Percentiles rank a stretch among this genome's conserved stretches.
Conservation (phyloP, 2,329 filamentous ascomycete species). For the Colletotrichum scovillei region DNA sequence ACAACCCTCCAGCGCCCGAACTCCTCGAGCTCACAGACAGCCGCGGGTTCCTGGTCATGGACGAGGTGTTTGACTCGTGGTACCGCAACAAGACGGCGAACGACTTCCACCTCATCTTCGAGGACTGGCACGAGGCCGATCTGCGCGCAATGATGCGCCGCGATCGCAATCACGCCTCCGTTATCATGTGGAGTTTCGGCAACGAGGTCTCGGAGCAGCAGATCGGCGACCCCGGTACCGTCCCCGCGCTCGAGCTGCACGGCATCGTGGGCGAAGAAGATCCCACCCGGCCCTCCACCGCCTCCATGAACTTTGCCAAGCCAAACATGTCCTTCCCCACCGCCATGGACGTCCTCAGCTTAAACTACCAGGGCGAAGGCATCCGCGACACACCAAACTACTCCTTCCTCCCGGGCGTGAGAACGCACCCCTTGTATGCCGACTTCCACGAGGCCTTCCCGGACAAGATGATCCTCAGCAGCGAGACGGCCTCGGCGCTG, state of each 20-base stretch:
- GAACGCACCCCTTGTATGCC: slow-evolving; percentile 47
- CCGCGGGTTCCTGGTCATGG: slow-evolving; percentile 61
- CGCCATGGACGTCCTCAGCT: slow-evolving; percentile 58
- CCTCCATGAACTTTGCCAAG: slow-evolving; percentile 58
- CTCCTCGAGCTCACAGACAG: slow-evolving; percentile 61
- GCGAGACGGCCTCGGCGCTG: slow-evolving; percentile 56
- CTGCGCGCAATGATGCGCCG: slow-evolving; percentile 62
- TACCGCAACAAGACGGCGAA: slow-evolving; percentile 54
- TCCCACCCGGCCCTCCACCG: slow-evolving; percentile 55
- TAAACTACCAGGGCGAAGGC: slow-evolving; percentile 69
- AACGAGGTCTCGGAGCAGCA: slow-evolving; percentile 65
- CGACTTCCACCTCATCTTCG: slow-evolving; percentile 63
- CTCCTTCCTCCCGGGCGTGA: slow-evolving; percentile 43
- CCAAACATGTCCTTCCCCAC: slow-evolving; percentile 51
- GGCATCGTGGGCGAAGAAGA: slow-evolving; percentile 60
- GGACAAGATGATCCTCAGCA: slow-evolving; percentile 57
- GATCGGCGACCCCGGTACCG: slow-evolving; percentile 44
- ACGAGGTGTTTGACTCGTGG: slow-evolving; percentile 67
- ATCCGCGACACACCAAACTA: slow-evolving; percentile 46
- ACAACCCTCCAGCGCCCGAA: slow-evolving; percentile 64
- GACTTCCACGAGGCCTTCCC: slow-evolving; percentile 57
- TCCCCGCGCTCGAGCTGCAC: slow-evolving; percentile 48
- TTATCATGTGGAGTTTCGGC: slow-evolving; percentile 64
- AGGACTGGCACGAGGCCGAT: slow-evolving; percentile 65
- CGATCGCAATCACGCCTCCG: slow-evolving; percentile 65